Conservation (phyloP, 1,284 basidiomycete species). For the Sphagnurus paluster region DNA sequence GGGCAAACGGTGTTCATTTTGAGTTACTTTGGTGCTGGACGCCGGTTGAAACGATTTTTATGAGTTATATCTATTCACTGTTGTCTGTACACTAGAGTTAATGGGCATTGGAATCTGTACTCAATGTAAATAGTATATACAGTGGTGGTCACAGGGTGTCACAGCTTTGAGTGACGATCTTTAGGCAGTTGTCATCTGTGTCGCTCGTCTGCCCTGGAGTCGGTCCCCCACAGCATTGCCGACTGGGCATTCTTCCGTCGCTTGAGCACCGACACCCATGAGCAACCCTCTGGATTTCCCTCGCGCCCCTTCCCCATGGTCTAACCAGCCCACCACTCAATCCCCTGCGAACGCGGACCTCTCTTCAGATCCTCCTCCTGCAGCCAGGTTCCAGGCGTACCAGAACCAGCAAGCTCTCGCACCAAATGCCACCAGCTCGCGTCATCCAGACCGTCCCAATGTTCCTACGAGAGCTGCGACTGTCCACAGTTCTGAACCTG, state of each 20-base stretch:
- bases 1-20: too few species aligned
- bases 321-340: slow-evolving; percentile 17
- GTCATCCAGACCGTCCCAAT: slow-evolving; percentile 49
- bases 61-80: slow-evolving; percentile 4
- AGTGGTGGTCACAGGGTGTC: slow-evolving; percentile 17
- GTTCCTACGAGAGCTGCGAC: slow-evolving; percentile 65
- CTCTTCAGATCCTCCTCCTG: slow-evolving; percentile 16
- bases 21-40: slow-evolving; percentile 7
- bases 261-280: slow-evolving; percentile 28
- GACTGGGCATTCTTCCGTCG: slow-evolving; percentile 2
- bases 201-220: slow-evolving; percentile 6
- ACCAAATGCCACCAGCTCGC: slow-evolving; percentile 33
- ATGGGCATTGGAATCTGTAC: slow-evolving; percentile 1
- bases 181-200: slow-evolving; percentile 10
- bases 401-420: slow-evolving; percentile 24
- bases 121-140: too few species aligned
- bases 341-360: slow-evolving; percentile 9
- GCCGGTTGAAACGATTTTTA: neutral
- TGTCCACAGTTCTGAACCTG: slow-evolving; percentile 50
- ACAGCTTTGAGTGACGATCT: slow-evolving; percentile 18
- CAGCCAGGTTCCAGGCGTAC: slow-evolving; percentile 13
- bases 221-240: neutral
- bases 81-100: slow-evolving; percentile 11
- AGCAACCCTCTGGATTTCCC: slow-evolving; percentile 36
- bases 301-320: slow-evolving; percentile 26